Percentiles rank a stretch among this genome's conserved stretches.
These are phyloP conservation scores for Purshia tridentata DNA, from an alignment of 306 rosid species.

Conservation along the genomic window DNA sequence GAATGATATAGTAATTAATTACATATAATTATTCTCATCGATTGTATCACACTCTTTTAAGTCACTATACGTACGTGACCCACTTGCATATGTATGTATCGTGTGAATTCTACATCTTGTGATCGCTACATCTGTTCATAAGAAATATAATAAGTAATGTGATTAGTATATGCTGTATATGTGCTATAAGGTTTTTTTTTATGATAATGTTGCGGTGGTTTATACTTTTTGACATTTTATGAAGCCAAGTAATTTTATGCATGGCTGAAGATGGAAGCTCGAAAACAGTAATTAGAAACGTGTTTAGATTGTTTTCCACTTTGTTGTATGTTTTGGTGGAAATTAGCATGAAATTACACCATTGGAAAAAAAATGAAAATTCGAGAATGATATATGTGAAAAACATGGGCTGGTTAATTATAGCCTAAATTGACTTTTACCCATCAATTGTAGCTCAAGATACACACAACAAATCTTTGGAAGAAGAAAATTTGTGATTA, in stretches of 20 bases:
- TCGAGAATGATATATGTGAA: constrained; percentile 8
- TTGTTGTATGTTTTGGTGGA: neutral
- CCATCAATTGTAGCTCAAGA: constrained; percentile 44
- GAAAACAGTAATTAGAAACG: neutral
- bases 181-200: too few relatives aligned
- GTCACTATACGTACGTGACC: too few relatives aligned
- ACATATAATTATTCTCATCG: too few relatives aligned
- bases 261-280: neutral
- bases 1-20: too few relatives aligned
- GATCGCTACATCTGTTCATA: too few relatives aligned
- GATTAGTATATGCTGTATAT: too few relatives aligned
- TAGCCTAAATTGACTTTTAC: constrained; percentile 38
- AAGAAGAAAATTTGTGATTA: constrained; percentile 42
- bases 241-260: neutral
- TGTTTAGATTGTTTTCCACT: neutral
- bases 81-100: too few relatives aligned
- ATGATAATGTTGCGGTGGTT: too few relatives aligned
- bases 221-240: neutral
- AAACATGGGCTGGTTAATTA: constrained; percentile 26
- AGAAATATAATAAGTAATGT: too few relatives aligned
- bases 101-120: too few relatives aligned
- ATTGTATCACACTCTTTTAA: too few relatives aligned
- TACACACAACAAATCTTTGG: constrained; percentile 47
- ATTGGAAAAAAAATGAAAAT: neutral
- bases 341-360: neutral